phyloP scores from a whole-genome alignment of 2,329 filamentous ascomycete species.

The Penicillium sp. region DNA sequence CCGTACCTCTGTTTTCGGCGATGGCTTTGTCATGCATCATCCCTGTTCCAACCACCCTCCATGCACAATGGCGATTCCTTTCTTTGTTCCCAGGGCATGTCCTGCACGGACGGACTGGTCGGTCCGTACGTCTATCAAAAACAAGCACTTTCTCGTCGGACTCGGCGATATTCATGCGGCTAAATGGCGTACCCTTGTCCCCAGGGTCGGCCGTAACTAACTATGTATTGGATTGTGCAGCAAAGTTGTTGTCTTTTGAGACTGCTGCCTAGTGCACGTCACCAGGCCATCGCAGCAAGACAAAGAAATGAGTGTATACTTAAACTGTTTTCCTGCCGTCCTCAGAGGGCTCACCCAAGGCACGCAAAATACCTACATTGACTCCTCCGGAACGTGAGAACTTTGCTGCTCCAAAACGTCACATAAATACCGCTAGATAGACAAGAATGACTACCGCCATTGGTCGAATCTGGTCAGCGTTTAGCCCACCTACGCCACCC shows the following conservation, averaged over 20 bases:
- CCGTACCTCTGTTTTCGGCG: too few species aligned
- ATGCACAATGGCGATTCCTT: too few species aligned
- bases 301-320: background rate
- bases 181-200: background rate
- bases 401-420: background rate
- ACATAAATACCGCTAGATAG: background rate
- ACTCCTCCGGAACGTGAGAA: background rate
- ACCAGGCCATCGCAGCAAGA: background rate
- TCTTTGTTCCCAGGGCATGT: too few species aligned
- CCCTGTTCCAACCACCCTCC: too few species aligned
- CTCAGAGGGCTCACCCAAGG: too few species aligned
- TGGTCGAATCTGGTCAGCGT: slow-evolving; percentile 1
- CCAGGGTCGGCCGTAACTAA: too few species aligned
- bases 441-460: background rate
- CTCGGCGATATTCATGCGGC: background rate
- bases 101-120: too few species aligned
- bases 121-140: too few species aligned
- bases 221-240: too few species aligned
- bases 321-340: background rate
- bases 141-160: too few species aligned
- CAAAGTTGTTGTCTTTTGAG: background rate
- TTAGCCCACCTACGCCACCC: background rate
- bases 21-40: too few species aligned
- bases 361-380: too few species aligned
- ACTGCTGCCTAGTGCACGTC: background rate